Conservation (phyloP, 1,284 basidiomycete genomes). For the Marasmius fiardii region DNA sequence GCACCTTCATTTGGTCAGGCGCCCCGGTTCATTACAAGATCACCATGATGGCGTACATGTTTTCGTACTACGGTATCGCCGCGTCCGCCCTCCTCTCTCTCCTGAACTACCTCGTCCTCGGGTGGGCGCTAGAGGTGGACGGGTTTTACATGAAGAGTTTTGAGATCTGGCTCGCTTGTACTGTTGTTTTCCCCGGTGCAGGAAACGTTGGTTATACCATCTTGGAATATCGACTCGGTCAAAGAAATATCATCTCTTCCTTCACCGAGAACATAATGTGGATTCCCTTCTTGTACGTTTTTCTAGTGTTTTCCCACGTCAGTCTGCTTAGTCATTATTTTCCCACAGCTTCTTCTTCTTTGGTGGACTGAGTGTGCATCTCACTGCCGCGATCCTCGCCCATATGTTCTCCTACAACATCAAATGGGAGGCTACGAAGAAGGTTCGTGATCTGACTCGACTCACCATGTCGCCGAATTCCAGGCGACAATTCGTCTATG, state of each 20-base stretch:
- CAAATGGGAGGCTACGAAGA: constrained; percentile 76
- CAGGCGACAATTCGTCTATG: too few species aligned
- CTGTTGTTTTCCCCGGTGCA: constrained; percentile 70
- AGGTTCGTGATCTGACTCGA: constrained; percentile 29
- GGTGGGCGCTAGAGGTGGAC: constrained; percentile 62
- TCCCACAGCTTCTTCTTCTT: constrained; percentile 78
- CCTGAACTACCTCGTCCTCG: constrained; percentile 72
- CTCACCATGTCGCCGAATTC: too few species aligned
- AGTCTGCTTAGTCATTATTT: background rate
- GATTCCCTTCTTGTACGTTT: constrained; percentile 75
- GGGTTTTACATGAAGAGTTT: constrained; percentile 71
- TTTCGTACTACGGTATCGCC: constrained; percentile 63
- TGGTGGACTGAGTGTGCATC: constrained; percentile 72
- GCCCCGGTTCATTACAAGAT: constrained; percentile 85
- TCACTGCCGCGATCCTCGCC: constrained; percentile 71
- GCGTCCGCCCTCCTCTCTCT: constrained; percentile 61
- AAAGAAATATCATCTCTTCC: constrained; percentile 49
- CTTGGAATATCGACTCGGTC: constrained; percentile 74
- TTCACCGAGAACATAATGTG: constrained; percentile 69
- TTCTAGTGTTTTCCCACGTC: background rate
- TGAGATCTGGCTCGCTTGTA: constrained; percentile 75
- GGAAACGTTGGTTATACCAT: constrained; percentile 72
- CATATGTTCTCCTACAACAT: constrained; percentile 86
- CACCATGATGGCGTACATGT: constrained; percentile 59
- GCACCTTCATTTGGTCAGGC: constrained; percentile 72